Evolutionary conservation across 129 eudicot species (phyloP).

Genomic region (Chrysanthemum makinoi): DNA sequence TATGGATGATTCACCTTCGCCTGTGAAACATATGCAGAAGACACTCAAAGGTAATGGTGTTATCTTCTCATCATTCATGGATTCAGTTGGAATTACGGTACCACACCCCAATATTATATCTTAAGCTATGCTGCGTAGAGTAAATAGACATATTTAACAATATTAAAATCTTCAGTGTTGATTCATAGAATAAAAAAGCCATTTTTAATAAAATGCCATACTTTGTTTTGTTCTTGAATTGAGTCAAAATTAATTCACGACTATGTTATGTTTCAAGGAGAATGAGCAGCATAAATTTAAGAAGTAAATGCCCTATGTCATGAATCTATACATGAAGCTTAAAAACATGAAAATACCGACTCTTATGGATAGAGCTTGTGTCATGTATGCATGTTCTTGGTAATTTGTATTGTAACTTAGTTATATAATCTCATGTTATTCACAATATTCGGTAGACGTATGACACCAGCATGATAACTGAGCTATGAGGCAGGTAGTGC

Average conservation of each 20-base stretch:
- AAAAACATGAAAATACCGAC: no score
- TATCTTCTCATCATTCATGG: no score
- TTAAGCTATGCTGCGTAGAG: background rate
- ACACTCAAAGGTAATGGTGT: slow-evolving; percentile 43
- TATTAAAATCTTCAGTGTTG: no score
- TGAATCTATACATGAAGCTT: background rate
- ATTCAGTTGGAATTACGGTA: background rate
- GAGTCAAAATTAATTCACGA: background rate
- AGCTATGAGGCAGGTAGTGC: no score
- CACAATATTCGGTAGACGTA: no score
- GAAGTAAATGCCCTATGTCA: slow-evolving; percentile 2
- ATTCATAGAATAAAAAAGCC: background rate
- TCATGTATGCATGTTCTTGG: no score
- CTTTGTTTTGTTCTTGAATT: background rate
- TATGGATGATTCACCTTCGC: slow-evolving; percentile 69
- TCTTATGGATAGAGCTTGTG: no score
- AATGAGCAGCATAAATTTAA: background rate
- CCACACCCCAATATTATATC: background rate
- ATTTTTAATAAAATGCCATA: background rate
- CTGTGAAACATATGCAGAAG: slow-evolving; percentile 47
- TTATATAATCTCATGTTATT: no score
- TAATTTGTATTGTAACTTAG: no score
- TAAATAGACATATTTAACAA: background rate
- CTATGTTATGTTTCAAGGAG: background rate
- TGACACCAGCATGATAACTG: no score